Conservation (phyloP, 2,329 filamentous ascomycete species). For the Alternaria panax region DNA sequence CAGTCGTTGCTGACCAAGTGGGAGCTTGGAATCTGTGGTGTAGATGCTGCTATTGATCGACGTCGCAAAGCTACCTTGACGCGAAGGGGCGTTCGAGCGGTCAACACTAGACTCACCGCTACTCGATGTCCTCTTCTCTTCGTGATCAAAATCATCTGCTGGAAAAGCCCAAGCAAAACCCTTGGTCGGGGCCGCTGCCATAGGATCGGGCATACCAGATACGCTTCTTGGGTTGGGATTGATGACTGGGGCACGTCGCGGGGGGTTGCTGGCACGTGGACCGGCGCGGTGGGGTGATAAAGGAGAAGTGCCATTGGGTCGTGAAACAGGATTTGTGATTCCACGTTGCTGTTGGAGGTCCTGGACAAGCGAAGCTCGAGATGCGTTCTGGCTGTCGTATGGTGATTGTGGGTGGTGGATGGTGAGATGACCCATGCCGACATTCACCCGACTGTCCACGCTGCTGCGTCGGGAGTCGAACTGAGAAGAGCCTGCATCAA, state of each 20-base stretch:
- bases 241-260: constrained; percentile 75
- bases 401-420: constrained; percentile 72
- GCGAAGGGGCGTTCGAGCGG: constrained; percentile 66
- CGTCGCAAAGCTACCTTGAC: constrained; percentile 77
- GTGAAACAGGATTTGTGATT: constrained; percentile 46
- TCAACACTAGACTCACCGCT: constrained; percentile 58
- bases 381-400: constrained; percentile 79
- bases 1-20: constrained; percentile 73
- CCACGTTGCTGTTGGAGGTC: constrained; percentile 69
- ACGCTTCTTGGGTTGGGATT: constrained; percentile 70
- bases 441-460: constrained; percentile 80
- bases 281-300: constrained; percentile 54
- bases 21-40: constrained; percentile 75
- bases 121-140: constrained; percentile 57
- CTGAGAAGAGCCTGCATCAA: constrained; percentile 58
- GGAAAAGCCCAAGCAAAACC: constrained; percentile 86
- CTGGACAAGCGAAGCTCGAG: constrained; percentile 76
- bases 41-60: constrained; percentile 82
- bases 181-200: constrained; percentile 78
- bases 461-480: constrained; percentile 74
- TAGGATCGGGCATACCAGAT: constrained; percentile 68
- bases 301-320: constrained; percentile 55
- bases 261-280: constrained; percentile 49
- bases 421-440: constrained; percentile 72
- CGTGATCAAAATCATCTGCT: constrained; percentile 68